phyloP scores from a whole-genome alignment of 2,329 filamentous ascomycete species.

The Pestalotiopsis sp. region DNA sequence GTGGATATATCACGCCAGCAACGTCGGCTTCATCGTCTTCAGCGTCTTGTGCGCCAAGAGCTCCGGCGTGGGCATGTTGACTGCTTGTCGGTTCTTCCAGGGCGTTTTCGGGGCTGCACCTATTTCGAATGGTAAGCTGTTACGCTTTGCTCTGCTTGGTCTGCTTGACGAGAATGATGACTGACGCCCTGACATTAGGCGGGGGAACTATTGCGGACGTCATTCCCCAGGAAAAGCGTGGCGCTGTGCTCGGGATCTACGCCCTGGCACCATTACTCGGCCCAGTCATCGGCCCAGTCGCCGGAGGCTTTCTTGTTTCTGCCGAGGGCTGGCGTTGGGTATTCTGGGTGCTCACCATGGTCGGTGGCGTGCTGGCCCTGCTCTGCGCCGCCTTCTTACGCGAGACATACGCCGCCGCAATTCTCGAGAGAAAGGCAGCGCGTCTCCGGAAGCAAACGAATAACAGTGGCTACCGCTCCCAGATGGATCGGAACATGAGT shows the following conservation, averaged over 20 bases:
- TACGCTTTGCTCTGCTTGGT: too few species aligned
- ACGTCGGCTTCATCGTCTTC: background rate
- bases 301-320: slow-evolving; percentile 38
- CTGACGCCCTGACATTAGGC: background rate
- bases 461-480: background rate
- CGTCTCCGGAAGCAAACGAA: background rate
- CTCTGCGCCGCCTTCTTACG: background rate
- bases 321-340: slow-evolving; percentile 33
- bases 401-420: background rate
- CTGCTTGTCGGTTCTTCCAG: background rate
- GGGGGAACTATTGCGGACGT: background rate
- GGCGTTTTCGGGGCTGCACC: background rate
- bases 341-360: slow-evolving; percentile 4
- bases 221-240: background rate
- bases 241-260: slow-evolving; percentile 33
- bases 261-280: slow-evolving; percentile 35
- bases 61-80: background rate
- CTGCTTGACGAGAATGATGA: too few species aligned
- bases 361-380: background rate
- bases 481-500: too few species aligned
- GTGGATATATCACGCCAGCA: background rate
- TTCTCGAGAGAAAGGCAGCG: background rate
- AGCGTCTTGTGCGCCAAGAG: background rate
- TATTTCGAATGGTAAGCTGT: background rate
- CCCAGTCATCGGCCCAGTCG: slow-evolving; percentile 34